These are phyloP conservation scores for Phylloporus sp. DNA, from an alignment of 768 basidiomycete species.

Conservation along the genomic window DNA sequence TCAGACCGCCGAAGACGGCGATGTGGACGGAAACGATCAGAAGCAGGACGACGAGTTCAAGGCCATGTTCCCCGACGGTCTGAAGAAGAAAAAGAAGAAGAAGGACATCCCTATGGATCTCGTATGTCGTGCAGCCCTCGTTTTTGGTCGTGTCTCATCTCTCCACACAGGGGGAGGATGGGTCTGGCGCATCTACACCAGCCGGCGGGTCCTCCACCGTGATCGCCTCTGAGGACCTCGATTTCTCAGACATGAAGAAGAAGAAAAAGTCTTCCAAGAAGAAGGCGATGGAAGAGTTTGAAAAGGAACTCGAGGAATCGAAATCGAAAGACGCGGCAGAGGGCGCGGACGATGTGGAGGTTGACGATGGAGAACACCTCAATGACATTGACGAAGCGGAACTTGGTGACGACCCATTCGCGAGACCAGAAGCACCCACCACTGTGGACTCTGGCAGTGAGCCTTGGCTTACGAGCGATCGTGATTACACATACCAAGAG, in stretches of 20 bases:
- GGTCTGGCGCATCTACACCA: conserved; percentile 64
- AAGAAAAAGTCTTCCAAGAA: conserved; percentile 94
- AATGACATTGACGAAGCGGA: conserved; percentile 76
- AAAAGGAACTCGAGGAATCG: conserved; percentile 80
- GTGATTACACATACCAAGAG: conserved; percentile 96
- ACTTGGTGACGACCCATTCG: conserved; percentile 87
- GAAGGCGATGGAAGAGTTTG: conserved; percentile 88
- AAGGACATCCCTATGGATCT: conserved; percentile 85
- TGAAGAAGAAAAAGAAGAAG: conserved; percentile 94
- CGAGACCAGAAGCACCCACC: conserved; percentile 49
- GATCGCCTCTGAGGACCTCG: conserved; percentile 68
- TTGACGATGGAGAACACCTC: conserved; percentile 60
- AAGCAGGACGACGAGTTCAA: conserved; percentile 74
- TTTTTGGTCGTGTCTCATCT: neutral
- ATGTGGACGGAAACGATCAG: conserved; percentile 37
- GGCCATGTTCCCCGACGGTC: conserved; percentile 75
- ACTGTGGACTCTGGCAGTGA: conserved; percentile 74
- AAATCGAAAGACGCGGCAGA: conserved; percentile 64
- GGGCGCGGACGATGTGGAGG: conserved; percentile 51
- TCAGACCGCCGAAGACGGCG: conserved; percentile 37
- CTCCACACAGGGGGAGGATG: conserved; percentile 51
- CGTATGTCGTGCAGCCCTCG: conserved; percentile 39
- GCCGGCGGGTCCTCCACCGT: conserved; percentile 34
- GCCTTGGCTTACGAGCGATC: conserved; percentile 88
- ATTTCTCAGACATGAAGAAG: conserved; percentile 96